These are phyloP conservation scores for Lathyrus tuberosus DNA, from an alignment of 306 rosid genomes.

Conservation along the genomic window DNA sequence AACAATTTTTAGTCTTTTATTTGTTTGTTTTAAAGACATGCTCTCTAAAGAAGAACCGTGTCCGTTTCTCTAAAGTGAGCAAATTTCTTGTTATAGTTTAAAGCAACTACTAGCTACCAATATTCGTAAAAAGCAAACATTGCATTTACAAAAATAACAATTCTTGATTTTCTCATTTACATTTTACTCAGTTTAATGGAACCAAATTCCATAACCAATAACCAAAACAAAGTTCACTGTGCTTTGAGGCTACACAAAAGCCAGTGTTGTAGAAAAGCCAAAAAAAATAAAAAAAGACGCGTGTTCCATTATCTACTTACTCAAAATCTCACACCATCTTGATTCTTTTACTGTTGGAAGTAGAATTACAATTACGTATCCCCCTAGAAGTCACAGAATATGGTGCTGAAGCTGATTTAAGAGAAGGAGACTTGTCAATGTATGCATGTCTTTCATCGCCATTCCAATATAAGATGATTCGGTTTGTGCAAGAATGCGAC, in stretches of 20 bases:
- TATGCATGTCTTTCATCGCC: constrained; percentile 67
- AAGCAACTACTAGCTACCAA: too few species aligned
- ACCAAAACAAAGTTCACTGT: constrained; percentile 24
- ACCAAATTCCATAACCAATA: not conserved
- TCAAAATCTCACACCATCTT: constrained; percentile 39
- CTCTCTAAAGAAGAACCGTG: too few species aligned
- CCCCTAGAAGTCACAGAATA: constrained; percentile 64
- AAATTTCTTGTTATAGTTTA: too few species aligned
- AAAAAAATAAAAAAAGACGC: constrained; percentile 14
- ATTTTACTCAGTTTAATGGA: too few species aligned
- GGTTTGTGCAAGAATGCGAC: constrained; percentile 91
- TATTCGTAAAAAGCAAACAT: too few species aligned
- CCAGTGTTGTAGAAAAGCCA: constrained; percentile 4
- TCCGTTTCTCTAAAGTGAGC: too few species aligned
- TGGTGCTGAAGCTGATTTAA: constrained; percentile 70
- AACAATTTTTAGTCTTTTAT: too few species aligned
- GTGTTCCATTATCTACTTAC: constrained; percentile 19
- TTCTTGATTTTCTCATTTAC: too few species aligned
- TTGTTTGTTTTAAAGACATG: too few species aligned
- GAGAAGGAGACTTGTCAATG: constrained; percentile 83
- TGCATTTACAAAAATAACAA: too few species aligned
- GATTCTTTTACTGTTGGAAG: constrained; percentile 51
- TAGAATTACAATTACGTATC: constrained; percentile 62
- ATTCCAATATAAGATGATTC: constrained; percentile 82
- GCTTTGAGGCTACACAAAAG: constrained; percentile 11